Percentiles rank a stretch among this genome's conserved stretches.
Evolutionary conservation across 129 eudicot species (phyloP).

Genomic region (Gnaphalium uliginosum): DNA sequence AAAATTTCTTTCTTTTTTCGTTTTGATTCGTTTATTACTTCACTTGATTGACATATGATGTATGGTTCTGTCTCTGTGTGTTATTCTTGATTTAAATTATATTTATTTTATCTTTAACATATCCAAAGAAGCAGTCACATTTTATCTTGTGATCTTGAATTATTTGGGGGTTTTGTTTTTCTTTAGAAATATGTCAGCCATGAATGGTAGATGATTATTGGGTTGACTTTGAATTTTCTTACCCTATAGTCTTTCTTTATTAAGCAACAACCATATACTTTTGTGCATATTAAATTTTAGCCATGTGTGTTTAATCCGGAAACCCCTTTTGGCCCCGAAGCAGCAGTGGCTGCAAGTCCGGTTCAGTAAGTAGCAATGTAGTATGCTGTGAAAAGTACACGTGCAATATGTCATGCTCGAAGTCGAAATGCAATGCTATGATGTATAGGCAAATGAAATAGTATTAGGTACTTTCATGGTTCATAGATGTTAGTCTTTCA

Average conservation of each 20-base stretch:
- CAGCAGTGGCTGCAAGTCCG: background rate
- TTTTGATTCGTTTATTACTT: background rate
- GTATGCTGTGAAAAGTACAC: background rate
- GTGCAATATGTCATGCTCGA: background rate
- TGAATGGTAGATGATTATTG: slow-evolving; percentile 19
- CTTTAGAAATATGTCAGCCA: background rate
- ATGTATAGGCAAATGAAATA: background rate
- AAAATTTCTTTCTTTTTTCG: no score
- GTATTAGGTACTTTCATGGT: background rate
- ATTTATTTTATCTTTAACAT: background rate
- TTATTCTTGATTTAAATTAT: slow-evolving; percentile 6
- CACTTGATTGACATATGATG: slow-evolving; percentile 16
- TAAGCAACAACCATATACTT: slow-evolving; percentile 9
- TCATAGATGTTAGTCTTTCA: no score
- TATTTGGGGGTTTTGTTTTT: slow-evolving; percentile 2
- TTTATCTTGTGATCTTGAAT: slow-evolving; percentile 5
- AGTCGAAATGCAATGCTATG: background rate
- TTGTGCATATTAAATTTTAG: slow-evolving; percentile 22
- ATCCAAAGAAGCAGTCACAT: slow-evolving; percentile 28
- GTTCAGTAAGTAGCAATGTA: background rate
- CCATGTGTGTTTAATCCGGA: background rate
- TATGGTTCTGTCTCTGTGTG: slow-evolving; percentile 4
- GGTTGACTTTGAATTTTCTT: slow-evolving; percentile 33
- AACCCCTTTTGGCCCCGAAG: slow-evolving; percentile 1
- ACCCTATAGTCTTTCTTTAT: slow-evolving; percentile 17